These are phyloP conservation scores for Fusarium sp. DNA, from an alignment of 2,329 filamentous ascomycete genomes.

Conservation along the genomic window DNA sequence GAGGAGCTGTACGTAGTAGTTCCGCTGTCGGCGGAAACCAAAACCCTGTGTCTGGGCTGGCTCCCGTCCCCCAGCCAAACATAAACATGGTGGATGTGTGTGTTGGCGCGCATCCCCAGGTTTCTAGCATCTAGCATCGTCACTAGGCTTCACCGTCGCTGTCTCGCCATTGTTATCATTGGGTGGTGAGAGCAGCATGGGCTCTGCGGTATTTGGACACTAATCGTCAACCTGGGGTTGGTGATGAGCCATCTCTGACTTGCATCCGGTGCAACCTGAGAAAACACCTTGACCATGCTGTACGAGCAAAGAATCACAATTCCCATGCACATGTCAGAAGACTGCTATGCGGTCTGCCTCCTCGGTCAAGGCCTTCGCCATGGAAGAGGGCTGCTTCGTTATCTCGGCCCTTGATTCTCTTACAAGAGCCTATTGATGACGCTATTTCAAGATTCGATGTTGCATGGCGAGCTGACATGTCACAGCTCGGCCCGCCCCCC, in stretches of 20 bases:
- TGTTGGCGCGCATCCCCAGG: background rate
- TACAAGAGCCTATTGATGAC: background rate
- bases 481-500: background rate
- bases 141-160: background rate
- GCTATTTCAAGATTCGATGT: background rate
- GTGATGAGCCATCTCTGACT: background rate
- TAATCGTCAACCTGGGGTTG: slow-evolving; percentile 1
- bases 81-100: background rate
- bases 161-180: background rate
- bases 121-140: background rate
- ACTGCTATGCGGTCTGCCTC: background rate
- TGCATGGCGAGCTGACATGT: background rate
- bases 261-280: background rate
- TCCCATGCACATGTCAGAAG: background rate
- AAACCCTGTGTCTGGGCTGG: background rate
- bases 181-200: background rate
- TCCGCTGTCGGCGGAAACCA: background rate
- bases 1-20: background rate
- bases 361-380: background rate
- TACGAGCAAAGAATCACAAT: background rate
- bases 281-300: background rate
- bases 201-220: background rate
- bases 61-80: background rate
- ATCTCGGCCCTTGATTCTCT: slow-evolving; percentile 1
- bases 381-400: background rate